Conservation (phyloP, 352 stramenopile genomes). For the Globisporangium alternatum region DNA sequence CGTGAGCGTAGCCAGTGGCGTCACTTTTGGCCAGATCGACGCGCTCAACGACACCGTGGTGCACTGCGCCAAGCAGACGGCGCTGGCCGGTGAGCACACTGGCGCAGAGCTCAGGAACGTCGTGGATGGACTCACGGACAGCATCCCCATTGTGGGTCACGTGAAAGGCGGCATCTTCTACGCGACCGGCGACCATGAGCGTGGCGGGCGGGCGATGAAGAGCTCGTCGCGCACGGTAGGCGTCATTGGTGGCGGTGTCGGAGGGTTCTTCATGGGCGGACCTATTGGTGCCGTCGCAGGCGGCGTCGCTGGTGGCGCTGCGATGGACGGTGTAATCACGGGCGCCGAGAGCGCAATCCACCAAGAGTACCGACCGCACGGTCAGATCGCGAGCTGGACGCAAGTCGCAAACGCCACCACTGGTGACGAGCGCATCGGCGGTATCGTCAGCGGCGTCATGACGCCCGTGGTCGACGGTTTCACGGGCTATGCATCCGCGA, state of each 20-base stretch:
- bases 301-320: conserved; percentile 10
- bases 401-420: conserved; percentile 3
- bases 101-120: conserved; percentile 1
- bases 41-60: not conserved
- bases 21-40: not conserved
- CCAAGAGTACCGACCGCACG: conserved; percentile 11
- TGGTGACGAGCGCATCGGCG: not conserved
- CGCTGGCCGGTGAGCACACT: not conserved
- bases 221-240: conserved; percentile 6
- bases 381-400: conserved; percentile 13
- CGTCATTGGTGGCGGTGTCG: conserved; percentile 12
- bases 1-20: not conserved
- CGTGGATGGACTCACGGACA: conserved; percentile 11
- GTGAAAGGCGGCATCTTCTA: conserved; percentile 10
- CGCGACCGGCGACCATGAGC: conserved; percentile 5
- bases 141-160: conserved; percentile 14
- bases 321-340: conserved; percentile 17
- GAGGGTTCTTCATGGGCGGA: conserved; percentile 7
- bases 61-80: not conserved
- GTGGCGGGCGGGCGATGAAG: conserved; percentile 9
- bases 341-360: conserved; percentile 14
- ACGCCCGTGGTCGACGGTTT: not conserved
- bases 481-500: not conserved
- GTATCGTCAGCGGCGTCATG: not conserved
- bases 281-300: conserved; percentile 11